phyloP scores from a whole-genome alignment of 1,139 yeast genomes.

The Scheffersomyces segobiensis region DNA sequence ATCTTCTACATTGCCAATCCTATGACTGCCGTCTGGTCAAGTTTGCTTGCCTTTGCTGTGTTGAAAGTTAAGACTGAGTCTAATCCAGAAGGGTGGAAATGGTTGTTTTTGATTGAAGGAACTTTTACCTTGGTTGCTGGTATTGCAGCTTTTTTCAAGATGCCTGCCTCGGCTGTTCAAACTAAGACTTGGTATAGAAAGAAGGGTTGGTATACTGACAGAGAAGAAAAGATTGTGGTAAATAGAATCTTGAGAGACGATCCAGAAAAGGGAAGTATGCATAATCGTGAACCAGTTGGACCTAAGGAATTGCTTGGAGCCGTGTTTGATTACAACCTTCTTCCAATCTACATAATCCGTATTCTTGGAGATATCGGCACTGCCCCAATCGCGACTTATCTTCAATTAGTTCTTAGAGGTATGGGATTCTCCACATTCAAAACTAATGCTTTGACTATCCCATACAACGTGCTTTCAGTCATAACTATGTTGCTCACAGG shows the following conservation, averaged over 20 bases:
- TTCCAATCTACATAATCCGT: constrained; percentile 57
- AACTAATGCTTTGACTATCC: constrained; percentile 58
- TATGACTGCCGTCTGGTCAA: constrained; percentile 36
- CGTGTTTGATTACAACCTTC: constrained; percentile 52
- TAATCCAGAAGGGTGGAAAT: constrained; percentile 57
- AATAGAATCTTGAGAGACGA: constrained; percentile 66
- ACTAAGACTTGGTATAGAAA: constrained; percentile 54
- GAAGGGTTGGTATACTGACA: constrained; percentile 64
- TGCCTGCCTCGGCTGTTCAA: constrained; percentile 62
- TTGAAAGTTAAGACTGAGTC: constrained; percentile 40
- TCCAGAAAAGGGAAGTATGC: constrained; percentile 69
- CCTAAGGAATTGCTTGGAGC: constrained; percentile 39
- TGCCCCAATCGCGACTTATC: constrained; percentile 45
- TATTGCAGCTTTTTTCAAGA: constrained; percentile 47
- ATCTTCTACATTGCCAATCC: constrained; percentile 49
- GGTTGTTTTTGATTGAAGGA: constrained; percentile 69
- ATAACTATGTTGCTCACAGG: constrained; percentile 39
- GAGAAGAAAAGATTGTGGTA: constrained; percentile 63
- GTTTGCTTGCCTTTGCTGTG: constrained; percentile 48
- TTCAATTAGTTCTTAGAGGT: constrained; percentile 50
- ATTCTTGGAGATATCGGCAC: constrained; percentile 45
- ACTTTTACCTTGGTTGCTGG: constrained; percentile 57
- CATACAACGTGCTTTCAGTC: constrained; percentile 41
- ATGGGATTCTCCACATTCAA: constrained; percentile 59
- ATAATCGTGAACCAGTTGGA: constrained; percentile 58